A percentile compares a stretch with the other conserved stretches of the same genome.
phyloP scores from a whole-genome alignment of 345 rosid species.

The Citrus maxima region DNA sequence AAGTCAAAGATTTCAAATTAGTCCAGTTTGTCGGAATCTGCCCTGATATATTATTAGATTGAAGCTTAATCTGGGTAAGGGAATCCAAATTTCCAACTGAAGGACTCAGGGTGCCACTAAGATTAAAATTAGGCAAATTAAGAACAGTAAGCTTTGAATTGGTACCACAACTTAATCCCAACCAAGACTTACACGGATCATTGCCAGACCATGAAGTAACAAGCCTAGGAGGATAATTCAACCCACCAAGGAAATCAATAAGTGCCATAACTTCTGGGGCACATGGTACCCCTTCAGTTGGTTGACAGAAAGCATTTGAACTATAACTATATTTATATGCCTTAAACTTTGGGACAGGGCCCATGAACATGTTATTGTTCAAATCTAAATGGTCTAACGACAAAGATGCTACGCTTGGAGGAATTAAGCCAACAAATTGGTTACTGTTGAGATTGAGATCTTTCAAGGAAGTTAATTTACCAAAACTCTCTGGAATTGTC shows the following conservation, averaged over 20 bases:
- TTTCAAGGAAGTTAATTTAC: constrained; percentile 45
- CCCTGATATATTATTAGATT: constrained; percentile 47
- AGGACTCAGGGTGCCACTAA: constrained; percentile 65
- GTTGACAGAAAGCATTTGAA: constrained; percentile 54
- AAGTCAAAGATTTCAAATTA: constrained; percentile 42
- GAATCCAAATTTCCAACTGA: constrained; percentile 48
- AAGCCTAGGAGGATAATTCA: constrained; percentile 57
- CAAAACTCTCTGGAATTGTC: constrained; percentile 52
- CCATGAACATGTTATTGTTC: constrained; percentile 73
- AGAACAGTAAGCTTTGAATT: constrained; percentile 29
- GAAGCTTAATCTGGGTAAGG: constrained; percentile 41
- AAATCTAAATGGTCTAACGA: constrained; percentile 46
- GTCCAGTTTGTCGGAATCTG: constrained; percentile 58
- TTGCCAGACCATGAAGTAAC: constrained; percentile 59
- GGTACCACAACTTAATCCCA: constrained; percentile 44
- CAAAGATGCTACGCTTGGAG: constrained; percentile 48
- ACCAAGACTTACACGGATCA: constrained; percentile 63
- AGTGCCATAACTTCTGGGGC: constrained; percentile 61
- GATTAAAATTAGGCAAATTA: constrained; percentile 45
- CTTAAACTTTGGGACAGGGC: constrained; percentile 59
- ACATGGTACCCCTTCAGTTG: constrained; percentile 44
- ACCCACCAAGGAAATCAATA: constrained; percentile 49
- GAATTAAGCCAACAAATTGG: constrained; percentile 57
- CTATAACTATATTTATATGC: constrained; percentile 30
- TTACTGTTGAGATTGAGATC: constrained; percentile 62